phyloP scores from a whole-genome alignment of 2,329 filamentous ascomycete genomes.

The Fusarium chuoi region DNA sequence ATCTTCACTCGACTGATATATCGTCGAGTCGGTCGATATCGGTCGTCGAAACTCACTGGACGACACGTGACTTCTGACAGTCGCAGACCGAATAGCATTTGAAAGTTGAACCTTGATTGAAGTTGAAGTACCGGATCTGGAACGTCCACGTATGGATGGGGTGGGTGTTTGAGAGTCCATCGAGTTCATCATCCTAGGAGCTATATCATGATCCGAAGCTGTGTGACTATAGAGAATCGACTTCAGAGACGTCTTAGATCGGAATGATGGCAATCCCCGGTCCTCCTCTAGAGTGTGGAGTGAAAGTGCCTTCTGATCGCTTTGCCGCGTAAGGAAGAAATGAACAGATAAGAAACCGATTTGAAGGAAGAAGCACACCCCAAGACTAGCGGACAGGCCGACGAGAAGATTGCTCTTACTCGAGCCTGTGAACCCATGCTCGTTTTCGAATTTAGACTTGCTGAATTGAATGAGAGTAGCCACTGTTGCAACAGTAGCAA shows the following conservation, averaged over 20 bases:
- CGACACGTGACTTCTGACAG: constrained; percentile 66
- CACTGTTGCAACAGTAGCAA: constrained; percentile 59
- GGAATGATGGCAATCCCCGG: constrained; percentile 33
- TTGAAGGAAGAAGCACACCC: constrained; percentile 58
- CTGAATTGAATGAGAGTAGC: constrained; percentile 54
- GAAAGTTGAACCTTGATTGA: constrained; percentile 54
- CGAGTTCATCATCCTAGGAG: constrained; percentile 48
- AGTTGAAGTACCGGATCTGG: constrained; percentile 38
- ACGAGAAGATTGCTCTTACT: constrained; percentile 51
- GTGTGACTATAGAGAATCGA: constrained; percentile 63
- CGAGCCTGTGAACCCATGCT: constrained; percentile 18
- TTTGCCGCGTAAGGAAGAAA: constrained; percentile 52
- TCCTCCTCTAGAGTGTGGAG: constrained; percentile 39
- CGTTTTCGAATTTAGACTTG: constrained; percentile 34
- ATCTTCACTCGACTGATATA: constrained; percentile 60
- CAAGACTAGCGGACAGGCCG: constrained; percentile 58
- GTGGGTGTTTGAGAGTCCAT: constrained; percentile 55
- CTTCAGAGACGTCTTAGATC: constrained; percentile 55
- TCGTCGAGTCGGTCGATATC: constrained; percentile 60
- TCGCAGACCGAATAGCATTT: constrained; percentile 63
- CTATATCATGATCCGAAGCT: constrained; percentile 46
- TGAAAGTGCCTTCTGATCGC: constrained; percentile 31
- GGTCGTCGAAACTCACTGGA: constrained; percentile 56
- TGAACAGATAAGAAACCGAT: constrained; percentile 59
- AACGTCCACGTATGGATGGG: constrained; percentile 52